Conservation (phyloP, 345 rosid species). For the Populus simonii region DNA sequence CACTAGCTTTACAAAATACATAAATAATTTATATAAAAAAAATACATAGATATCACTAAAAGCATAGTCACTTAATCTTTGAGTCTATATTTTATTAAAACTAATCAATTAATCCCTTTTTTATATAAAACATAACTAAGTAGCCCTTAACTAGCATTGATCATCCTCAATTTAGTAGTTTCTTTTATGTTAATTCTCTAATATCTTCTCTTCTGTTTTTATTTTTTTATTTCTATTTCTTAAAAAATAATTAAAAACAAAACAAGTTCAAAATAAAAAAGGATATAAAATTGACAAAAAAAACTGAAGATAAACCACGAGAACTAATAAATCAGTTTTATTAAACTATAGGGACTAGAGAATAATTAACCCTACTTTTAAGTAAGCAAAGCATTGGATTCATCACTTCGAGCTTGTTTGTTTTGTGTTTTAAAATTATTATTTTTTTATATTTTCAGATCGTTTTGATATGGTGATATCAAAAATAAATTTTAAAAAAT, state of each 20-base stretch:
- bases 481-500: too few relatives aligned
- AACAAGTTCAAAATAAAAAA: not conserved
- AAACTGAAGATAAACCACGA: not conserved
- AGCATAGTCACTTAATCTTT: too few relatives aligned
- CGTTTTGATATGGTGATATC: accelerated
- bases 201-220: too few relatives aligned
- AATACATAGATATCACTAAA: too few relatives aligned
- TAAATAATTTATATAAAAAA: too few relatives aligned
- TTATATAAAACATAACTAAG: too few relatives aligned
- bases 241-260: not conserved
- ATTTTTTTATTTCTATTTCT: too few relatives aligned
- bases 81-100: not conserved
- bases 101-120: not conserved
- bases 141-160: too few relatives aligned
- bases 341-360: not conserved
- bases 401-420: not conserved
- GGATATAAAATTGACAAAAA: not conserved
- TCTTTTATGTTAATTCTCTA: too few relatives aligned
- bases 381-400: not conserved
- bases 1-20: not conserved
- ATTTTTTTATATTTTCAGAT: too few relatives aligned
- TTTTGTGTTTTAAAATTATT: too few relatives aligned
- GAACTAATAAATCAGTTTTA: not conserved
- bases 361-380: not conserved
- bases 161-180: too few relatives aligned